These are phyloP conservation scores for Batkoa obscura DNA, from an alignment of 371 early-diverging fungal genomes.

Conservation along the genomic window DNA sequence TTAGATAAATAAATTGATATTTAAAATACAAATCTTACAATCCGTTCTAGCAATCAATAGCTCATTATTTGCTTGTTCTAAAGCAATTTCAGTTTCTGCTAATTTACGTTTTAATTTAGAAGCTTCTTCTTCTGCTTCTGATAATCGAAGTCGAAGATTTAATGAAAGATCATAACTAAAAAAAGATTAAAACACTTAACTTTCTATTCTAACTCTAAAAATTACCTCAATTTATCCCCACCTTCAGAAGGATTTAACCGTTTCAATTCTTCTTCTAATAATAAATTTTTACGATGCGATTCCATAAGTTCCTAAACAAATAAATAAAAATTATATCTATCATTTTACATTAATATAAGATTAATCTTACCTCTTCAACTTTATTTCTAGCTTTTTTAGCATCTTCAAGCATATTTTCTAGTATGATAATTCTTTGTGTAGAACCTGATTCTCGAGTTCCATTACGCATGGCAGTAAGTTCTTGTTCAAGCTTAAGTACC, in stretches of 20 bases:
- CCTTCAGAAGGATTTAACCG: slow-evolving; percentile 20
- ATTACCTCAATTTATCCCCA: slow-evolving; percentile 6
- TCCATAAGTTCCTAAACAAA: slow-evolving; percentile 30
- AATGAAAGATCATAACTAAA: slow-evolving; percentile 19
- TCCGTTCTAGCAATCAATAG: slow-evolving; percentile 16
- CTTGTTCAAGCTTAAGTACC: slow-evolving; percentile 54
- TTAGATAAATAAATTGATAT: slow-evolving; percentile 6
- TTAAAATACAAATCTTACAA: slow-evolving; percentile 10
- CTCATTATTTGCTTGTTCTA: slow-evolving; percentile 18
- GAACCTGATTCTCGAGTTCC: slow-evolving; percentile 26
- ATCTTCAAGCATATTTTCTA: slow-evolving; percentile 52
- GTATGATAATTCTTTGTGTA: slow-evolving; percentile 26
- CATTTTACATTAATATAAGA: too few species aligned
- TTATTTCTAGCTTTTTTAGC: slow-evolving; percentile 42
- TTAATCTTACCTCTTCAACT: slow-evolving; percentile 39
- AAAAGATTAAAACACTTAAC: neutral
- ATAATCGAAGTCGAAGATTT: slow-evolving; percentile 13
- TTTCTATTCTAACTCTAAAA: neutral
- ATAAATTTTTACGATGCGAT: slow-evolving; percentile 42
- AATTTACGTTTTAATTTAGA: slow-evolving; percentile 18
- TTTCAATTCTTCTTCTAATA: slow-evolving; percentile 49
- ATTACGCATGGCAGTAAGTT: slow-evolving; percentile 37
- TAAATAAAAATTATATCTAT: neutral
- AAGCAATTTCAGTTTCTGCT: slow-evolving; percentile 17
- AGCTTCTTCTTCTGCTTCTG: slow-evolving; percentile 19